Evolutionary conservation across 257 asterid species (phyloP), one percentile per base, ranked within the genome.

Genomic region (Primulina eburnea): DNA sequence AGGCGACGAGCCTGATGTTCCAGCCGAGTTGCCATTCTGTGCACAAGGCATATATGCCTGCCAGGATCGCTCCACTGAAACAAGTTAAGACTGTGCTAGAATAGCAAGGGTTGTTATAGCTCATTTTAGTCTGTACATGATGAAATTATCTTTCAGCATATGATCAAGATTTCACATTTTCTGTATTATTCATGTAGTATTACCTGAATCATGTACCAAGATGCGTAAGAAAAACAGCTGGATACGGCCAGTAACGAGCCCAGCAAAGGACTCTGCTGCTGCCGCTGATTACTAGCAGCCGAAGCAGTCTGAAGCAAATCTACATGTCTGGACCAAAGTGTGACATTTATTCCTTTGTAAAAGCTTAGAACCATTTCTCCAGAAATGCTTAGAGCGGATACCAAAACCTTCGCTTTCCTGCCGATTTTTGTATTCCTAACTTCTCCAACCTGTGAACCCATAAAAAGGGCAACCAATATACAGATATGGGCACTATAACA

Each of bases 201-300:
- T 52, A 82, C 84, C 87, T 77, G 87, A 65, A 77, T 17, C 6
- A 82, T 68, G 58, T 79, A 75, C 84, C 84, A 82, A 14, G 72
- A 52, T 37, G 87, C 79, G 58, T 69, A 65, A 16, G 68, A 69
- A n/a, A 70, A 47, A 56, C 82, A 79, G 16, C 81, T 65, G 34
- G 62, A 70, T 21, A 82, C 29, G 24, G 84, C 84, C 17, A 82
- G 67, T n/a, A 75, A 12, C 34, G 73, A 12, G 40, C 87, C 84
- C 53, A 67, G 14, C 10, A 59, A 26, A 10, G 64, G 58, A 65
- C 71, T 71, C 8, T 57, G 75, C 21, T 29, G 26, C 64, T 32
- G 71, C 6, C 33, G 73, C 58, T 20, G 18, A 26, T 17, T 24
- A 24, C 26, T 24, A 24, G 26, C 26, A 24, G 26, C 26, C 26